Percentiles rank a stretch among this genome's conserved stretches.
Evolutionary conservation across 495 filamentous ascomycete species (phyloP).

Genomic region (Cercophora samala): DNA sequence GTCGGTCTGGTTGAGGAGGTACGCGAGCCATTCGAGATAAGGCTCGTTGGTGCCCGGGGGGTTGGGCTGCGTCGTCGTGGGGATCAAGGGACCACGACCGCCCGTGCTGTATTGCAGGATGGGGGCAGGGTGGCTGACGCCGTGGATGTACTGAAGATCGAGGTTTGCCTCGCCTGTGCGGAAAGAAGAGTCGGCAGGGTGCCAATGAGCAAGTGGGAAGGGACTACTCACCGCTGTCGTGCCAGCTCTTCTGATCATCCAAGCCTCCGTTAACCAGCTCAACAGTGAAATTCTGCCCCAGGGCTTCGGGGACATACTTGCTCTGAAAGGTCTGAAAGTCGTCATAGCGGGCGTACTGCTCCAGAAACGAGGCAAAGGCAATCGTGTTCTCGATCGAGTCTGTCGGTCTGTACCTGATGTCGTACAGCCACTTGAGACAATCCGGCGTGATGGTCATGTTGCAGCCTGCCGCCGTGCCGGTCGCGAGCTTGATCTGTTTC

Average conservation of each 20-base stretch:
- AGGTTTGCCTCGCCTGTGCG: conserved; percentile 62
- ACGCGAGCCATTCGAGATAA: conserved; percentile 69
- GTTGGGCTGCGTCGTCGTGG: conserved; percentile 53
- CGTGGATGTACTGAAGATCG: conserved; percentile 68
- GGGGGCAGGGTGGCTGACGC: conserved; percentile 38
- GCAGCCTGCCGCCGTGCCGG: conserved; percentile 36
- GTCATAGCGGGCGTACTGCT: conserved; percentile 58
- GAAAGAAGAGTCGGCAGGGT: not conserved
- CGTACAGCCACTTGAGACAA: conserved; percentile 60
- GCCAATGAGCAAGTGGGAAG: not conserved
- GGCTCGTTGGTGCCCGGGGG: conserved; percentile 66
- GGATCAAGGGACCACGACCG: conserved; percentile 52
- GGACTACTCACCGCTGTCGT: conserved; percentile 28
- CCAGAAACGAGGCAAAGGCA: conserved; percentile 47
- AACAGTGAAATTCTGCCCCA: conserved; percentile 58
- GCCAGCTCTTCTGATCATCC: conserved; percentile 38
- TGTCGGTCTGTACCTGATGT: conserved; percentile 39
- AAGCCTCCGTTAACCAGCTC: conserved; percentile 57
- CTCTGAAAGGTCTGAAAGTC: conserved; percentile 54
- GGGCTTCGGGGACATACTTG: conserved; percentile 45
- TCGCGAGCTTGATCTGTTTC: conserved; percentile 14
- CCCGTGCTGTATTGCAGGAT: conserved; percentile 45
- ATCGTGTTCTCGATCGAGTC: conserved; percentile 28
- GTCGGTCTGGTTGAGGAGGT: conserved; percentile 37
- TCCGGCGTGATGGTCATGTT: conserved; percentile 51